Evolutionary conservation across 441 rosid species (phyloP).

Genomic region (Pelargonium cotyledonis): DNA sequence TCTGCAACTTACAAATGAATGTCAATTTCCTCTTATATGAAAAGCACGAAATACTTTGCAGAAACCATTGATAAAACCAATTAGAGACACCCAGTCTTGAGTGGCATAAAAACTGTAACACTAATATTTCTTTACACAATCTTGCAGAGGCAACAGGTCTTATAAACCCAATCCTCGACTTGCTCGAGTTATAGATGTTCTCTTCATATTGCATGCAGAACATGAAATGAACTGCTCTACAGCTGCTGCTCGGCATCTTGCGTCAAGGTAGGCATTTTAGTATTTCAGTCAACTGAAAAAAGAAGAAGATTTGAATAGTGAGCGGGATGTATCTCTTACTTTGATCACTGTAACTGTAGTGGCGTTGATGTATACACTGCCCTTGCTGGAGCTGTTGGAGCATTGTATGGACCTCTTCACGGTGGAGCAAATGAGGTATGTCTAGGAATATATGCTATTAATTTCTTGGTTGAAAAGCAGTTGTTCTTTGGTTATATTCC

Average conservation of each 20-base stretch:
- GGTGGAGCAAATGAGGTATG: constrained; percentile 82
- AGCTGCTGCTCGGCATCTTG: constrained; percentile 96
- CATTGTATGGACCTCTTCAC: constrained; percentile 89
- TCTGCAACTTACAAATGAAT: neutral
- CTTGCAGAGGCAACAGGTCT: constrained; percentile 79
- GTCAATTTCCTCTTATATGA: neutral
- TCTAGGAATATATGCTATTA: constrained; percentile 4
- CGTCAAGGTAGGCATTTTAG: constrained; percentile 59
- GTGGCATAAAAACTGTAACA: neutral
- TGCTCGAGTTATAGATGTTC: constrained; percentile 80
- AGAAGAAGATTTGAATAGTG: too few species aligned
- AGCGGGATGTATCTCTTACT: neutral
- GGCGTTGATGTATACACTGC: constrained; percentile 94
- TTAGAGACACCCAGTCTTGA: neutral
- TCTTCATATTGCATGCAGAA: constrained; percentile 92
- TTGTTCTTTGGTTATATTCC: too few species aligned
- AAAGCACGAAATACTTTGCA: too few species aligned
- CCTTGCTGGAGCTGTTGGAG: constrained; percentile 81
- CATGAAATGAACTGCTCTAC: constrained; percentile 99
- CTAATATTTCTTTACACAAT: neutral
- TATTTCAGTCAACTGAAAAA: neutral
- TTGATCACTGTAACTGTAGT: constrained; percentile 34
- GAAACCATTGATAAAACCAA: too few species aligned
- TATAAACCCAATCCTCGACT: constrained; percentile 90
- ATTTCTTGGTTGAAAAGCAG: too few species aligned